Evolutionary conservation across 2,329 filamentous ascomycete species (phyloP).

Genomic region (Sordariomycetes sp.): DNA sequence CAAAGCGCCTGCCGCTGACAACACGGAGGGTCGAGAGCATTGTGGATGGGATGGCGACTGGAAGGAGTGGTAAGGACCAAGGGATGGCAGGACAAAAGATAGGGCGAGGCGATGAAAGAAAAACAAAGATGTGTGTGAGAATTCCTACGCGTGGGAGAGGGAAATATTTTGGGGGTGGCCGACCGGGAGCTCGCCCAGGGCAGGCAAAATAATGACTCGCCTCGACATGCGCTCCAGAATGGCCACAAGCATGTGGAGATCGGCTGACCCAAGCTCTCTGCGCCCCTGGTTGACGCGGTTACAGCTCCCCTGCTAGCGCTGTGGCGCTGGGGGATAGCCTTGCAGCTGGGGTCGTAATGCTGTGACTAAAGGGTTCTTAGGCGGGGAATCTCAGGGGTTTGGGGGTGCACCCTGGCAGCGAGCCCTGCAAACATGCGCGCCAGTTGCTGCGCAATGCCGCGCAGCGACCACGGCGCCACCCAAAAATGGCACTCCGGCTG

Average conservation of each 20-base stretch:
- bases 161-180: neutral
- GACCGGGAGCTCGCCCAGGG: neutral
- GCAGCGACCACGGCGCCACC: too few species aligned
- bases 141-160: neutral
- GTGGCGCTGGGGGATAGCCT: neutral
- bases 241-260: too few species aligned
- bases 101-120: neutral
- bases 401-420: neutral
- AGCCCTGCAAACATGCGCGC: neutral
- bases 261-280: too few species aligned
- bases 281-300: neutral
- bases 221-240: neutral
- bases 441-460: neutral
- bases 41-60: conserved; percentile 1
- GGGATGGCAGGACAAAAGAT: neutral
- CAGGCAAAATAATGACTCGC: neutral
- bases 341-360: too few species aligned
- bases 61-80: neutral
- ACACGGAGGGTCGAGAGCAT: conserved; percentile 37
- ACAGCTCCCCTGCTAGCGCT: neutral
- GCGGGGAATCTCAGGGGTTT: neutral
- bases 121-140: neutral
- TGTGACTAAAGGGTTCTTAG: neutral
- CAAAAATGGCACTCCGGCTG: too few species aligned
- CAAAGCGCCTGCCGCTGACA: conserved; percentile 26